Conservation (phyloP, 257 asterid genomes). For the Primulina eburnea region DNA sequence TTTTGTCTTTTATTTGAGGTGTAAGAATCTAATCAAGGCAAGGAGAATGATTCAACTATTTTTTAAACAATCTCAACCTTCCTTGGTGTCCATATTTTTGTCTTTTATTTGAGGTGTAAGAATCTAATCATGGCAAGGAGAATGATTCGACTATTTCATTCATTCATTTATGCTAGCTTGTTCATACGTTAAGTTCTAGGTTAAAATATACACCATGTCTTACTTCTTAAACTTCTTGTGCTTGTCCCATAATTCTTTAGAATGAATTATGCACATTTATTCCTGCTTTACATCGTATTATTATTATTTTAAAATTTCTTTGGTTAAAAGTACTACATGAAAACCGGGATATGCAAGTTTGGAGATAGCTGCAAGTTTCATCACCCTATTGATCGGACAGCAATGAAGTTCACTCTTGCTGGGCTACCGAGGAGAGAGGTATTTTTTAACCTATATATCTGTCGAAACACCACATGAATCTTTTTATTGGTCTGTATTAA, state of each 20-base stretch:
- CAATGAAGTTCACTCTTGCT: slow-evolving; percentile 78
- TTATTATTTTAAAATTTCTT: slow-evolving; percentile 5
- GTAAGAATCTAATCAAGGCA: background rate
- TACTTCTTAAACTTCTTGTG: slow-evolving; percentile 13
- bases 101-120: slow-evolving; percentile 1
- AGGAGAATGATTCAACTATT: slow-evolving; percentile 5
- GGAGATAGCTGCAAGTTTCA: slow-evolving; percentile 81
- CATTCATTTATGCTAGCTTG: too few species aligned
- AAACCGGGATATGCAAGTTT: slow-evolving; percentile 87
- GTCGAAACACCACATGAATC: slow-evolving; percentile 1
- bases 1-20: slow-evolving; percentile 1
- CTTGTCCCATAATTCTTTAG: slow-evolving; percentile 11
- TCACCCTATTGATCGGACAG: slow-evolving; percentile 79
- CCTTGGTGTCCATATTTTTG: slow-evolving; percentile 10
- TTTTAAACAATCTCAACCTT: slow-evolving; percentile 4
- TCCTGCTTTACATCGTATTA: slow-evolving; percentile 1
- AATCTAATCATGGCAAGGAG: background rate
- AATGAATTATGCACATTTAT: slow-evolving; percentile 8
- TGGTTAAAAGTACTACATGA: slow-evolving; percentile 72
- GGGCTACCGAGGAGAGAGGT: slow-evolving; percentile 99
- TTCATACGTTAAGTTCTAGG: slow-evolving; percentile 3
- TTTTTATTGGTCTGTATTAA: background rate
- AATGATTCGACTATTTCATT: slow-evolving; percentile 8
- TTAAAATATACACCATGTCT: slow-evolving; percentile 2
- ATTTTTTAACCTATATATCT: slow-evolving; percentile 26